Conservation (phyloP, 164 flowering plant genomes). For the Dillenia turbinata region DNA sequence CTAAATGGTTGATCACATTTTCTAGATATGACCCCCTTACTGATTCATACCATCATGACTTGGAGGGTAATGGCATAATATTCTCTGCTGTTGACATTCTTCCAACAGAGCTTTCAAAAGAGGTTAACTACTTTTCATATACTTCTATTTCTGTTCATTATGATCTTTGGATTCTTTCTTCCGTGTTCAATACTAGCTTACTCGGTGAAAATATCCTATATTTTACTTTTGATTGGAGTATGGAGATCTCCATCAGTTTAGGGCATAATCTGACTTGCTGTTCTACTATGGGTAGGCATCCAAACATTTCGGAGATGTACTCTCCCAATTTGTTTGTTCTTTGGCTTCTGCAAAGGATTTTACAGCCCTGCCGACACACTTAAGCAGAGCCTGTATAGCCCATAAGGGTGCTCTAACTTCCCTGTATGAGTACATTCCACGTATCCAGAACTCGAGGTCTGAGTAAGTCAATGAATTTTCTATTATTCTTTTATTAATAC, state of each 20-base stretch:
- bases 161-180: neutral
- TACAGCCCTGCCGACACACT: conserved; percentile 57
- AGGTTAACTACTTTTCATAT: conserved; percentile 37
- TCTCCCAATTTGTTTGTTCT: conserved; percentile 67
- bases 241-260: neutral
- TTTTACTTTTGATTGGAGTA: neutral
- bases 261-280: neutral
- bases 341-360: conserved; percentile 60
- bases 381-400: conserved; percentile 86
- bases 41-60: conserved; percentile 63
- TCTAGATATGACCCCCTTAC: conserved; percentile 65
- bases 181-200: neutral
- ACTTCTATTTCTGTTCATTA: neutral
- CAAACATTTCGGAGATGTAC: conserved; percentile 91
- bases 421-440: conserved; percentile 82
- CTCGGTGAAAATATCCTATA: neutral
- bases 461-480: conserved; percentile 45
- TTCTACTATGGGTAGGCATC: conserved; percentile 59
- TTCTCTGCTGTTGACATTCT: conserved; percentile 90
- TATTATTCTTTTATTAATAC: neutral
- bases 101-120: conserved; percentile 97
- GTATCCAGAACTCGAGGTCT: conserved; percentile 66
- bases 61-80: conserved; percentile 82
- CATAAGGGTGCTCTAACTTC: conserved; percentile 73
- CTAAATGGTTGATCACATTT: conserved; percentile 2